These are phyloP conservation scores for Nyssa sinensis DNA, from an alignment of 148 eudicot genomes.

Conservation along the genomic window DNA sequence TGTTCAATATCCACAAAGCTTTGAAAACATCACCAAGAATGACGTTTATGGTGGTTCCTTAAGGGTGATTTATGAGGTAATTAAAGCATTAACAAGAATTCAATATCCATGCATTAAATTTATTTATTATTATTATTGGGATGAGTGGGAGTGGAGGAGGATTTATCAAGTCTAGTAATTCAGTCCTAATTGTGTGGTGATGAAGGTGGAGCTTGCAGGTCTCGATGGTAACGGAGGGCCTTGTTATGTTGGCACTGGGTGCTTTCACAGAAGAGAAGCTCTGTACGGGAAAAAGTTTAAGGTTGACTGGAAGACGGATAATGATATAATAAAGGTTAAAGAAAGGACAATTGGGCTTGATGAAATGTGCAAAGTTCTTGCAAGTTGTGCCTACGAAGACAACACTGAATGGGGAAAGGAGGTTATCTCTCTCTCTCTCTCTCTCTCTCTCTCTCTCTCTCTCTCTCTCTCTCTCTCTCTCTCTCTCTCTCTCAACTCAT, in stretches of 20 bases:
- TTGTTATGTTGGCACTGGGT: conserved; percentile 12
- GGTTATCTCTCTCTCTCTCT: neutral
- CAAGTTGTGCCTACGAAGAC: conserved; percentile 14
- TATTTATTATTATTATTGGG: too few relatives aligned
- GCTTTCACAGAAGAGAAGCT: conserved; percentile 15
- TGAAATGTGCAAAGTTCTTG: neutral
- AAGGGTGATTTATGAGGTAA: neutral
- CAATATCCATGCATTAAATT: too few relatives aligned
- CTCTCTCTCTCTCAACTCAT: conserved; percentile 10
- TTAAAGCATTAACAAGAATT: neutral
- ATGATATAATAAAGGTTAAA: neutral
- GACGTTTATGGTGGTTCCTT: conserved; percentile 3
- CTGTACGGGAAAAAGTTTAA: conserved; percentile 1
- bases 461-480: conserved; percentile 7
- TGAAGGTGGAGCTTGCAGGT: conserved; percentile 5
- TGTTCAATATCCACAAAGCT: conserved; percentile 12
- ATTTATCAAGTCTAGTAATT: too few relatives aligned
- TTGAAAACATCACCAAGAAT: conserved; percentile 3
- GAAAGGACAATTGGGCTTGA: conserved; percentile 1
- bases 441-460: conserved; percentile 7
- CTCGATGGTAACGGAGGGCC: conserved; percentile 16
- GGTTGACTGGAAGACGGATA: neutral
- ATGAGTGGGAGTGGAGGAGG: too few relatives aligned
- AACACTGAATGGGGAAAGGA: conserved; percentile 20
- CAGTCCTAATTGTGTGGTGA: too few relatives aligned